Conservation (phyloP, 148 eudicot genomes). For the Spergularia bocconei region DNA sequence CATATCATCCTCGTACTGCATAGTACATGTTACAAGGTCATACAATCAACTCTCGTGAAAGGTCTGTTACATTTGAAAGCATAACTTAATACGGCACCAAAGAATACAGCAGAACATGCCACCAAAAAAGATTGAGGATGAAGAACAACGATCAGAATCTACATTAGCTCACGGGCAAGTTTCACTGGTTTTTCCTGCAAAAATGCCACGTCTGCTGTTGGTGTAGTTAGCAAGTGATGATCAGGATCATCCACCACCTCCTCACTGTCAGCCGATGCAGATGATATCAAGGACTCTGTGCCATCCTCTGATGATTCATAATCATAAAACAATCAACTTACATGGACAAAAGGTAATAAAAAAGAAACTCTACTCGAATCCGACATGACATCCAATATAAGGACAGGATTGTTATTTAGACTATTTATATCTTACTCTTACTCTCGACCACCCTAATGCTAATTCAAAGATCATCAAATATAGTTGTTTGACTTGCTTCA, state of each 20-base stretch:
- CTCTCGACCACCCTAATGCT: background rate
- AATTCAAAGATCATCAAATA: background rate
- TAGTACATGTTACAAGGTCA: constrained; percentile 17
- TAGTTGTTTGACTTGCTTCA: background rate
- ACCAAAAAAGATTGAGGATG: background rate
- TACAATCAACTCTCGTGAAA: background rate
- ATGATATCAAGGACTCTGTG: constrained; percentile 41
- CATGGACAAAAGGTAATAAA: background rate
- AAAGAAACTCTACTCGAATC: background rate
- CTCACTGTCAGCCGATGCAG: constrained; percentile 39
- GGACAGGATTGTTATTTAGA: background rate
- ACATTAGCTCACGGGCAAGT: constrained; percentile 55
- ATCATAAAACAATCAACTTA: constrained; percentile 4
- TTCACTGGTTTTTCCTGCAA: constrained; percentile 68
- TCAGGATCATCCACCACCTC: constrained; percentile 50
- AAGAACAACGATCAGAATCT: constrained; percentile 14
- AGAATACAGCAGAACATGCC: background rate
- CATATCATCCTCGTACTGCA: constrained; percentile 1
- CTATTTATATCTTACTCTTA: background rate
- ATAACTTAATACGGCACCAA: background rate
- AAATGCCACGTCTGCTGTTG: constrained; percentile 63
- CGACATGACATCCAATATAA: background rate
- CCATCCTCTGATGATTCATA: constrained; percentile 46
- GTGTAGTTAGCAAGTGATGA: constrained; percentile 60
- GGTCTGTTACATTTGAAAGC: constrained; percentile 11